Percentiles rank a stretch among this genome's conserved stretches.
These are phyloP conservation scores for Prillingera fragicola DNA, from an alignment of 1,284 basidiomycete genomes.

Conservation along the genomic window DNA sequence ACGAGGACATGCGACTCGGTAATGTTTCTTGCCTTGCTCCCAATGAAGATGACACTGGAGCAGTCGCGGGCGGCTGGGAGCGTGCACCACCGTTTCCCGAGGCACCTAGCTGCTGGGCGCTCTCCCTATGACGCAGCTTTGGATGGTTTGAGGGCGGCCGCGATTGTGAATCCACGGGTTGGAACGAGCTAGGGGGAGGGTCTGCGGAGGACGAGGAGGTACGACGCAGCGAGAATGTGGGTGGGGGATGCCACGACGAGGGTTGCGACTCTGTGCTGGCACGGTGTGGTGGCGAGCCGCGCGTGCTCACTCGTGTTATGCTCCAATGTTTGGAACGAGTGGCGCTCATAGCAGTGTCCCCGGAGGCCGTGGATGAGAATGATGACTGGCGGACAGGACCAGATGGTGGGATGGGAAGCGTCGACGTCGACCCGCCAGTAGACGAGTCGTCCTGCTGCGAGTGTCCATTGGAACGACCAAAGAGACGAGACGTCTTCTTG, in stretches of 20 bases:
- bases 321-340: conserved; percentile 10
- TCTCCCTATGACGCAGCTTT: conserved; percentile 26
- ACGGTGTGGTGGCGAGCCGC: conserved; percentile 4
- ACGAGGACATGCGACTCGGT: conserved; percentile 36
- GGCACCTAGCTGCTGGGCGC: conserved; percentile 24
- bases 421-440: not conserved
- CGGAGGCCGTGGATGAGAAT: conserved; percentile 31
- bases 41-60: not conserved
- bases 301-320: conserved; percentile 17
- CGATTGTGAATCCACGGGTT: conserved; percentile 2
- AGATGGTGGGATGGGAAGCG: conserved; percentile 12
- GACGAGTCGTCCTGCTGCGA: conserved; percentile 5
- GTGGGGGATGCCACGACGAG: conserved; percentile 19
- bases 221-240: conserved; percentile 9
- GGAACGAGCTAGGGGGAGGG: conserved; percentile 23
- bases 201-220: conserved; percentile 30
- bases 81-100: conserved; percentile 14
- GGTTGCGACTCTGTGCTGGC: conserved; percentile 12
- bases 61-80: no score
- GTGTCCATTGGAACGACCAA: conserved; percentile 21
- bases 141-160: conserved; percentile 4
- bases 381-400: conserved; percentile 28
- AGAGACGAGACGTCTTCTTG: conserved; percentile 44
- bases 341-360: no score
- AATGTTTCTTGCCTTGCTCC: conserved; percentile 8